These are phyloP conservation scores for Tuber aestivum DNA, from an alignment of 495 filamentous ascomycete species.

Conservation along the genomic window DNA sequence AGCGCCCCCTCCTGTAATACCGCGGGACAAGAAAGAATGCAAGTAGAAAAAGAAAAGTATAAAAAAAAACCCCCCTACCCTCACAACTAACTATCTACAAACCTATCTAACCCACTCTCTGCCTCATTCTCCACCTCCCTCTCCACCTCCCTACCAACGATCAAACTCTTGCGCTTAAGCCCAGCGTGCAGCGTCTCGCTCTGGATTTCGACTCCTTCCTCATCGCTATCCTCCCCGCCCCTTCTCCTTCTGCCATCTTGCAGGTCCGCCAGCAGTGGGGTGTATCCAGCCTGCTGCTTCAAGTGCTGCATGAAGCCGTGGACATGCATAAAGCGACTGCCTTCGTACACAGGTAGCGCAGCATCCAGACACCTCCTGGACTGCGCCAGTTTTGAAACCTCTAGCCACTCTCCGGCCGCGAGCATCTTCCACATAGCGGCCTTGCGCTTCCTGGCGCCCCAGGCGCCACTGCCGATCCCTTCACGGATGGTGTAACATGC, in stretches of 20 bases:
- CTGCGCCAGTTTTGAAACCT: conserved; percentile 60
- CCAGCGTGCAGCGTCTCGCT: conserved; percentile 26
- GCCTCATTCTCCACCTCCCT: conserved; percentile 13
- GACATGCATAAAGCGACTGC: conserved; percentile 45
- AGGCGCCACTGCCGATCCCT: conserved; percentile 56
- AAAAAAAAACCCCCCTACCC: neutral
- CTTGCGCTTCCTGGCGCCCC: conserved; percentile 69
- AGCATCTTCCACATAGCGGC: conserved; percentile 85
- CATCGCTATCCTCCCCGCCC: conserved; percentile 7
- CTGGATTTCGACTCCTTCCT: conserved; percentile 14
- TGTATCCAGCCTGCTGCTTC: conserved; percentile 45
- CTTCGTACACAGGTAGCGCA: conserved; percentile 61
- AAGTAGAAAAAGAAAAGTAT: neutral
- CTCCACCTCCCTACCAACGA: conserved; percentile 17
- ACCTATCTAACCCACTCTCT: conserved; percentile 23
- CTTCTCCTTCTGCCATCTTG: neutral
- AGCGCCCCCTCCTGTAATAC: conserved; percentile 8
- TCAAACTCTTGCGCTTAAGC: conserved; percentile 26
- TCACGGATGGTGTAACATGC: conserved; percentile 72
- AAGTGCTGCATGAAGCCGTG: conserved; percentile 47
- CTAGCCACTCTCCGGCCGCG: conserved; percentile 75
- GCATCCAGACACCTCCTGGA: conserved; percentile 66
- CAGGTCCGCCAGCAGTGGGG: conserved; percentile 7
- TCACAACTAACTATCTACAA: conserved; percentile 35
- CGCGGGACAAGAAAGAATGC: neutral